Evolutionary conservation across 2,329 filamentous ascomycete genomes (phyloP).

Genomic region (Lecanicillium sp.): DNA sequence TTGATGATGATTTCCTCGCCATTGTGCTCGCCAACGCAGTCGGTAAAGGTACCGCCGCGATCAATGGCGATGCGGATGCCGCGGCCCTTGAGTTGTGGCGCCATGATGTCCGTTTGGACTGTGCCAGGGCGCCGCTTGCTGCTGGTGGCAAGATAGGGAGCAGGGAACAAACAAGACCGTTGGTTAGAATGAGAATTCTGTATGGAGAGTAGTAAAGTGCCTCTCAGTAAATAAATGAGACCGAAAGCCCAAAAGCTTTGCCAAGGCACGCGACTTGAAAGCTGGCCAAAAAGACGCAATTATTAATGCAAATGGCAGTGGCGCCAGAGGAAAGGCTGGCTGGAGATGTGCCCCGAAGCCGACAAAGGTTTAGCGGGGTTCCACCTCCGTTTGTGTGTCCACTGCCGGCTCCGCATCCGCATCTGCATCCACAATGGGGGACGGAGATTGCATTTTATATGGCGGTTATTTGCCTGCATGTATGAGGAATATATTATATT

Average conservation of each 20-base stretch:
- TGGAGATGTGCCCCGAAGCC: too few species aligned
- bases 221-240: not conserved
- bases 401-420: slow-evolving; percentile 7
- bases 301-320: not conserved
- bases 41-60: slow-evolving; percentile 85
- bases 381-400: slow-evolving; percentile 11
- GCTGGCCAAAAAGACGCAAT: too few species aligned
- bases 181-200: not conserved
- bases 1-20: slow-evolving; percentile 78
- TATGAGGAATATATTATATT: too few species aligned
- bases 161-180: not conserved
- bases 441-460: too few species aligned
- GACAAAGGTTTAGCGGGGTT: slow-evolving; percentile 12
- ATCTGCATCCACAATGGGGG: too few species aligned
- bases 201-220: too few species aligned
- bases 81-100: slow-evolving; percentile 29
- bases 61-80: slow-evolving; percentile 70
- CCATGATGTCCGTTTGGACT: slow-evolving; percentile 20
- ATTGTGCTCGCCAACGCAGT: slow-evolving; percentile 78
- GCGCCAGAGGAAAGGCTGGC: slow-evolving; percentile 6
- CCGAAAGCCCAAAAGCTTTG: too few species aligned
- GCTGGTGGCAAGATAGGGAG: slow-evolving; percentile 3
- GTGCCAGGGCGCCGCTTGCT: too few species aligned
- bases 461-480: too few species aligned
- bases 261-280: too few species aligned